phyloP scores from a whole-genome alignment of 345 rosid species.

The Trapa bicornis region DNA sequence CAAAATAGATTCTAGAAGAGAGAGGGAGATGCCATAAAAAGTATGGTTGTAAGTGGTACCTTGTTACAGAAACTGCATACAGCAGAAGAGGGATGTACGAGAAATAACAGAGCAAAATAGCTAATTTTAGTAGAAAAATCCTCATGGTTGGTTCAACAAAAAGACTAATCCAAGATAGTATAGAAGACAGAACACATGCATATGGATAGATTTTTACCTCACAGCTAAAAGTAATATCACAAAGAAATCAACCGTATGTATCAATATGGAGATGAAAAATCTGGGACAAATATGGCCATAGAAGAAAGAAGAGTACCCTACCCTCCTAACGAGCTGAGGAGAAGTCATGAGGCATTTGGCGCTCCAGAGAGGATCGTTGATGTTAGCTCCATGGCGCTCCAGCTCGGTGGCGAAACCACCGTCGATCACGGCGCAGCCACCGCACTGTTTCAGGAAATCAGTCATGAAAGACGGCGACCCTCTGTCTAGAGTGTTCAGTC shows the following conservation, averaged over 20 bases:
- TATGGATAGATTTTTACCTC: background rate
- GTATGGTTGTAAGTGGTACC: no score
- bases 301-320: conserved; percentile 31
- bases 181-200: background rate
- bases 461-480: conserved; percentile 20
- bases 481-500: conserved; percentile 10
- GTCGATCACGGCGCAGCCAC: conserved; percentile 67
- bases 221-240: background rate
- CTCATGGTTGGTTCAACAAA: background rate
- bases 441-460: conserved; percentile 56
- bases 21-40: no score
- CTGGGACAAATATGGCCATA: background rate
- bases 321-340: conserved; percentile 75
- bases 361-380: conserved; percentile 94
- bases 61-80: no score
- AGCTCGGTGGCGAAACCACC: conserved; percentile 95
- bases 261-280: background rate
- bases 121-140: no score
- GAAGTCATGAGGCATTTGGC: conserved; percentile 77
- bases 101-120: no score
- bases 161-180: background rate
- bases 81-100: no score
- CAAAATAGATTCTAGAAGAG: no score
- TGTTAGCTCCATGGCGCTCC: conserved; percentile 76
- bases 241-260: background rate